A percentile compares a stretch with the other conserved stretches of the same genome.
Evolutionary conservation across 192 early-diverging fungal genomes (phyloP).

Genomic region (Geosiphon pyriformis): DNA sequence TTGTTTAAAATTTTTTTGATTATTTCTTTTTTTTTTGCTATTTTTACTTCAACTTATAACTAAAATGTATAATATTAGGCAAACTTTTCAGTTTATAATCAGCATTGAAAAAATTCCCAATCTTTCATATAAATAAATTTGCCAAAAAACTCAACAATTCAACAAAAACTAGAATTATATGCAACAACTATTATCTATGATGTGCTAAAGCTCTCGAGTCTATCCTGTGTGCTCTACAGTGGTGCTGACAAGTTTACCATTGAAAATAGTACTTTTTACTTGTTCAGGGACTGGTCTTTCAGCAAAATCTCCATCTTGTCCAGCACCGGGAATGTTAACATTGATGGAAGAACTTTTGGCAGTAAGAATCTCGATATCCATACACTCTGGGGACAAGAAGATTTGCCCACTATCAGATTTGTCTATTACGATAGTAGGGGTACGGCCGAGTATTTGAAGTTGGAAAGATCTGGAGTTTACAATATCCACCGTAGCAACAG

Average conservation of each 20-base stretch:
- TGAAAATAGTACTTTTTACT: constrained; percentile 78
- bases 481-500: constrained; percentile 81
- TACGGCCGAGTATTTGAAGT: constrained; percentile 76
- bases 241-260: constrained; percentile 75
- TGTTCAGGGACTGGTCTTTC: constrained; percentile 93
- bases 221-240: constrained; percentile 82
- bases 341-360: constrained; percentile 94
- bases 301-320: constrained; percentile 57
- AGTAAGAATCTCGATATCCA: constrained; percentile 80
- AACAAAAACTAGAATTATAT: no score
- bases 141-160: no score
- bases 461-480: constrained; percentile 88
- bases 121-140: no score
- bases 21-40: no score
- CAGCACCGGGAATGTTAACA: constrained; percentile 59
- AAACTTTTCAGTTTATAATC: no score
- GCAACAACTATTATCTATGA: not conserved
- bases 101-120: no score
- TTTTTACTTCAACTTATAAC: no score
- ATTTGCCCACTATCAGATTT: constrained; percentile 90
- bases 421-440: constrained; percentile 84
- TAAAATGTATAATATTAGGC: no score
- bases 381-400: constrained; percentile 74
- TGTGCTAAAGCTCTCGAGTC: not conserved
- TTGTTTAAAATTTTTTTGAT: no score